phyloP scores from a whole-genome alignment of 2,329 filamentous ascomycete species.

The Penicillium sp. region DNA sequence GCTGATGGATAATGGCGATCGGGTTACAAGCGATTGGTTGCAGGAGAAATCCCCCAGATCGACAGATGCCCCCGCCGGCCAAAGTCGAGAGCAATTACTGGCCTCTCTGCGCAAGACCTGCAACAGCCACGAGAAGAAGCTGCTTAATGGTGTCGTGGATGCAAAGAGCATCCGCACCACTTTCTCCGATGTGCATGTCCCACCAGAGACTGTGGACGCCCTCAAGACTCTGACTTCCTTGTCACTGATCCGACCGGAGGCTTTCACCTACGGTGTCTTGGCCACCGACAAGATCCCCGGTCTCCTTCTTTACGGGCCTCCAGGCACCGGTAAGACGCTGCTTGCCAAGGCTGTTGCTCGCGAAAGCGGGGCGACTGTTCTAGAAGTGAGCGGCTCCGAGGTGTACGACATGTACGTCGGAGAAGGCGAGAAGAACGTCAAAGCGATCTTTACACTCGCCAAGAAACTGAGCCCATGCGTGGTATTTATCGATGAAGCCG shows the following conservation, averaged over 20 bases:
- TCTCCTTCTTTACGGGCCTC: slow-evolving; percentile 80
- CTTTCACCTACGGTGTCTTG: slow-evolving; percentile 93
- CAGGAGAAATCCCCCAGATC: slow-evolving; percentile 32
- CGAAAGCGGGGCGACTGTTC: slow-evolving; percentile 61
- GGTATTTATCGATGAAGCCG: slow-evolving; percentile 95
- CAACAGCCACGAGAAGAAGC: slow-evolving; percentile 74
- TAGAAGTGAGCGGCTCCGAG: slow-evolving; percentile 84
- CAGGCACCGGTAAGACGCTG: slow-evolving; percentile 61
- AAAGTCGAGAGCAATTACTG: slow-evolving; percentile 41
- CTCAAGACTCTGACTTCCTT: slow-evolving; percentile 85
- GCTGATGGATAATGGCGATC: slow-evolving; percentile 41
- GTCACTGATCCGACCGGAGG: slow-evolving; percentile 80
- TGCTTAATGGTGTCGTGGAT: slow-evolving; percentile 77
- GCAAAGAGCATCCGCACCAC: slow-evolving; percentile 77
- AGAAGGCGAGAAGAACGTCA: slow-evolving; percentile 92
- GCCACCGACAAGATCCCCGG: slow-evolving; percentile 88
- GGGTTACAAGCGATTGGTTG: slow-evolving; percentile 36
- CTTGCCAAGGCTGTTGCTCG: slow-evolving; percentile 62
- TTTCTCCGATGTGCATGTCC: slow-evolving; percentile 80
- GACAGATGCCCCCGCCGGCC: slow-evolving; percentile 29
- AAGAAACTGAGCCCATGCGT: slow-evolving; percentile 88
- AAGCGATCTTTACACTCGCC: slow-evolving; percentile 83
- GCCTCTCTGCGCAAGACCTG: slow-evolving; percentile 53
- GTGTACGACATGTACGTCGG: slow-evolving; percentile 97
- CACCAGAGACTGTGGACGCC: slow-evolving; percentile 75